Evolutionary conservation across 331 rosid genomes (phyloP).

Genomic region (Ulmus americana): DNA sequence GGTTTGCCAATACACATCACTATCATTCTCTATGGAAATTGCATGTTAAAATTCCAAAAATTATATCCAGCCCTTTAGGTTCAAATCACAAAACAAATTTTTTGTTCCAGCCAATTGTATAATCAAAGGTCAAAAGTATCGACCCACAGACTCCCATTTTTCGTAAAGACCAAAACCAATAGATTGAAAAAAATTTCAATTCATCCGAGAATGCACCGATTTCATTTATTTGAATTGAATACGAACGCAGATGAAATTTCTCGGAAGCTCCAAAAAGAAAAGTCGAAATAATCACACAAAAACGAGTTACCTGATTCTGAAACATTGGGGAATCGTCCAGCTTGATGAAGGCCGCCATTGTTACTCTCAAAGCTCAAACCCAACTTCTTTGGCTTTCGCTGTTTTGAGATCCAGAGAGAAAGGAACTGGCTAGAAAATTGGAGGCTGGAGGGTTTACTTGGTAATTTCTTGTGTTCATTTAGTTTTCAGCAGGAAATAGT

Average conservation of each 20-base stretch:
- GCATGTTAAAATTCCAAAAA: too few species aligned
- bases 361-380: background rate
- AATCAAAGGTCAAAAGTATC: background rate
- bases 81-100: background rate
- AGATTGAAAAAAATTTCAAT: background rate
- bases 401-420: slow-evolving; percentile 5
- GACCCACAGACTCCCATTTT: too few species aligned
- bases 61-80: too few species aligned
- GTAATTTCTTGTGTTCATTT: background rate
- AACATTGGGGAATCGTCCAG: slow-evolving; percentile 98
- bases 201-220: background rate
- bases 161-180: background rate
- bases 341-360: slow-evolving; percentile 71
- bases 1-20: too few species aligned
- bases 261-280: background rate
- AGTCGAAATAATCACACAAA: background rate
- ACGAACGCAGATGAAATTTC: background rate
- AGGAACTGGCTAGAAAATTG: background rate
- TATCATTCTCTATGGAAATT: too few species aligned
- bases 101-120: background rate
- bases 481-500: background rate
- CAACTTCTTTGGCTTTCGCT: too few species aligned
- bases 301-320: slow-evolving; percentile 63
- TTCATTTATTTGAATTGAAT: background rate
- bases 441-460: background rate